phyloP scores from a whole-genome alignment of 768 basidiomycete genomes.

The Mycena latifolia region DNA sequence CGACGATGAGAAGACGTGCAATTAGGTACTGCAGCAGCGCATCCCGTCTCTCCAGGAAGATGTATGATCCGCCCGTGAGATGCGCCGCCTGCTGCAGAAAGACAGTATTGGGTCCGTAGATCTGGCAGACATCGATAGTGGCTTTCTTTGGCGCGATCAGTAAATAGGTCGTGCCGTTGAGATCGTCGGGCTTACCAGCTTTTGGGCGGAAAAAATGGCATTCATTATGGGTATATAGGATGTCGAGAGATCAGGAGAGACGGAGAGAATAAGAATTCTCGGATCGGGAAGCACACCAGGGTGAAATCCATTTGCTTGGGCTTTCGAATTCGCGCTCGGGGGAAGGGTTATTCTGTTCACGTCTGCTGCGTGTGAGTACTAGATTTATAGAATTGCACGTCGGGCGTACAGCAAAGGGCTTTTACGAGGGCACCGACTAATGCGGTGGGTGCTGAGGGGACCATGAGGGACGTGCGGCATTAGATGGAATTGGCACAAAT shows the following conservation, averaged over 20 bases:
- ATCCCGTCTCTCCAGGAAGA: slow-evolving; percentile 82
- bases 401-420: slow-evolving; percentile 84
- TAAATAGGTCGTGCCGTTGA: slow-evolving; percentile 18
- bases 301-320: slow-evolving; percentile 46
- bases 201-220: slow-evolving; percentile 98
- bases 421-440: slow-evolving; percentile 93
- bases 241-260: slow-evolving; percentile 89
- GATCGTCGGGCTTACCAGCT: slow-evolving; percentile 71
- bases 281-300: slow-evolving; percentile 51
- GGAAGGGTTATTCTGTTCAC: slow-evolving; percentile 55
- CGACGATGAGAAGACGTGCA: slow-evolving; percentile 53
- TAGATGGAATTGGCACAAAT: slow-evolving; percentile 14
- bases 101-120: slow-evolving; percentile 90
- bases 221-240: slow-evolving; percentile 99
- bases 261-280: slow-evolving; percentile 79
- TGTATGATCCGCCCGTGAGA: slow-evolving; percentile 94
- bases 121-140: slow-evolving; percentile 95
- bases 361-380: slow-evolving; percentile 41
- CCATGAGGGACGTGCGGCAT: slow-evolving; percentile 30
- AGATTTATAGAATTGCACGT: slow-evolving; percentile 29
- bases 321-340: slow-evolving; percentile 43
- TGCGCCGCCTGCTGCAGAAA: slow-evolving; percentile 98
- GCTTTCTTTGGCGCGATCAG: slow-evolving; percentile 75
- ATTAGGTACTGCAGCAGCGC: slow-evolving; percentile 94
- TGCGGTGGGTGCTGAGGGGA: slow-evolving; percentile 64